A percentile compares a stretch with the other conserved stretches of the same genome.
phyloP scores from a whole-genome alignment of 441 rosid species.

The Eruca vesicaria region DNA sequence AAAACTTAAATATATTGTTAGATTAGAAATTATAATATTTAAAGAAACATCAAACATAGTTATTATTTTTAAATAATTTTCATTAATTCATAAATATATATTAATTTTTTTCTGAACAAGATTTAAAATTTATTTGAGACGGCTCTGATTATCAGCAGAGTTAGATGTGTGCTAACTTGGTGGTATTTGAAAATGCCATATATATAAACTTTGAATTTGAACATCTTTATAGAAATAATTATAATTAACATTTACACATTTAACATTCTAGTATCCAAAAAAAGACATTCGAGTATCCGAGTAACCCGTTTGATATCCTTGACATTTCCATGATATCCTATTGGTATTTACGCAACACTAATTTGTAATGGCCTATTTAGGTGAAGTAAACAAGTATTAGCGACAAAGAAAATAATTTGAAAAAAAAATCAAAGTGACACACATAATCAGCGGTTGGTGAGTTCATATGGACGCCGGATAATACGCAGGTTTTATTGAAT shows the following conservation, averaged over 20 bases:
- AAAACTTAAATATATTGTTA: no score
- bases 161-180: slow-evolving; percentile 5
- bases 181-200: background rate
- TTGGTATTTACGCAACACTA: background rate
- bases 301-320: background rate
- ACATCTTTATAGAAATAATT: no score
- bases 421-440: background rate
- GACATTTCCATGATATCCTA: background rate
- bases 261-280: no score
- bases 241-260: no score
- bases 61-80: no score
- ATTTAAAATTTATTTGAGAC: no score
- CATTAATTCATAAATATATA: no score
- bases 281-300: background rate
- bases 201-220: no score
- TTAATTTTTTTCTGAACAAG: no score
- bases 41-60: no score
- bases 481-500: slow-evolving; percentile 15
- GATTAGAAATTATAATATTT: no score
- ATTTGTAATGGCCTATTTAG: background rate
- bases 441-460: slow-evolving; percentile 28
- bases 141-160: no score
- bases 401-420: background rate
- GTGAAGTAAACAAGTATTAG: background rate
- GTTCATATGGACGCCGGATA: slow-evolving; percentile 26